phyloP scores from a whole-genome alignment of 2,329 filamentous ascomycete species.

The Botrytis hyacinthi region DNA sequence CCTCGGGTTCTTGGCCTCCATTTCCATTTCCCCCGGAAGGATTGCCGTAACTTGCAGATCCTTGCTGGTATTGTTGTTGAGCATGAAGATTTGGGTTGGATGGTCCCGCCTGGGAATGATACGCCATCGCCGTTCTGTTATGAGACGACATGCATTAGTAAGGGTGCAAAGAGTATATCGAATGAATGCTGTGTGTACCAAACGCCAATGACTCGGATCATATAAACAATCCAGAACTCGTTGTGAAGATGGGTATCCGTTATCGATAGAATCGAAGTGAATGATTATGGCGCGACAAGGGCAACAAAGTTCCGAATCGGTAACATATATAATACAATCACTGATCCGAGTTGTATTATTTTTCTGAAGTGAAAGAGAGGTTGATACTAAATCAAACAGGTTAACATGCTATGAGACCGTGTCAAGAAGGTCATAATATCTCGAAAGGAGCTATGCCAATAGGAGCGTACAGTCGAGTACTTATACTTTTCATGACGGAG shows the following conservation, averaged over 20 bases:
- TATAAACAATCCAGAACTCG: not conserved
- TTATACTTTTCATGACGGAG: constrained; percentile 18
- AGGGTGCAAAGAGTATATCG: not conserved
- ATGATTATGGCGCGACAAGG: not conserved
- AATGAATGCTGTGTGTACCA: constrained; percentile 2
- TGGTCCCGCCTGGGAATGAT: constrained; percentile 21
- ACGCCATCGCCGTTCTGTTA: constrained; percentile 20
- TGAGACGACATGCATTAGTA: constrained; percentile 15
- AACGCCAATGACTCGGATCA: not conserved
- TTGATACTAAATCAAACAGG: constrained; percentile 6
- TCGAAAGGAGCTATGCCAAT: not conserved
- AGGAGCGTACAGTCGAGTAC: constrained; percentile 8
- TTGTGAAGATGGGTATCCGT: not conserved
- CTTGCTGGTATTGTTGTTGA: constrained; percentile 13
- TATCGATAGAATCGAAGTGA: not conserved
- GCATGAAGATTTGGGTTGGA: constrained; percentile 16
- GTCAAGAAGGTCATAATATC: constrained; percentile 17
- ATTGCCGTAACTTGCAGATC: not conserved
- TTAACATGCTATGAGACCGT: not conserved
- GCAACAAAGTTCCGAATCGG: not conserved
- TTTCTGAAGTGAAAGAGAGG: too few species aligned
- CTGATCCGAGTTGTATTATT: not conserved
- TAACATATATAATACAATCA: not conserved
- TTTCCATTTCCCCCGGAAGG: not conserved
- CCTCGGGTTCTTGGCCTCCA: not conserved